Percentiles rank a stretch among this genome's conserved stretches.
These are phyloP conservation scores for Wickerhamomyces sp. DNA, from an alignment of 1,139 yeast species.

Conservation along the genomic window DNA sequence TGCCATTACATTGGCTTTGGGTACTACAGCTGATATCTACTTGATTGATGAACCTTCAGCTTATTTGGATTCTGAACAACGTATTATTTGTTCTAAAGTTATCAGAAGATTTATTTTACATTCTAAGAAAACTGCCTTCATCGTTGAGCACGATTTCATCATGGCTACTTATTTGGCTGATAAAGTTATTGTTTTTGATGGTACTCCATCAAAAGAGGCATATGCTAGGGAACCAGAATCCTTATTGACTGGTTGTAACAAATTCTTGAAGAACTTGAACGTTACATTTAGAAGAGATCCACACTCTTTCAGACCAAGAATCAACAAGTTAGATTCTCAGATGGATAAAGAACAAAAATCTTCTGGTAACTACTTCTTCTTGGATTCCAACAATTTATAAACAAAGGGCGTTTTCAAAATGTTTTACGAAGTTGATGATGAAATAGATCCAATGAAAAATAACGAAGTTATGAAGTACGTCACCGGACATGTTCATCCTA, in stretches of 20 bases:
- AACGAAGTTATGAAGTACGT: background rate
- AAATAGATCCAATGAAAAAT: background rate
- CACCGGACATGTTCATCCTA: background rate
- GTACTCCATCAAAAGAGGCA: slow-evolving; percentile 82
- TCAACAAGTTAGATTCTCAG: slow-evolving; percentile 94
- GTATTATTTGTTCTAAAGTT: slow-evolving; percentile 97
- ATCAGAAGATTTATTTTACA: slow-evolving; percentile 95
- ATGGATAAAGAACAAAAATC: slow-evolving; percentile 97
- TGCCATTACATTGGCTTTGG: slow-evolving; percentile 91
- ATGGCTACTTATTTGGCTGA: slow-evolving; percentile 99
- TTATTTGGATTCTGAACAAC: slow-evolving; percentile 97
- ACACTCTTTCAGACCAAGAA: slow-evolving; percentile 95
- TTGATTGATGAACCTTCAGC: slow-evolving; percentile 98
- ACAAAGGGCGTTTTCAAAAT: slow-evolving; percentile 14
- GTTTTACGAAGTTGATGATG: background rate
- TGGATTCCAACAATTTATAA: slow-evolving; percentile 60
- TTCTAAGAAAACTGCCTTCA: slow-evolving; percentile 94
- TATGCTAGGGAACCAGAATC: slow-evolving; percentile 86
- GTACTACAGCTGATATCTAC: slow-evolving; percentile 93
- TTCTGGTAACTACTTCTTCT: slow-evolving; percentile 90
- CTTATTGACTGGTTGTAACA: slow-evolving; percentile 92
- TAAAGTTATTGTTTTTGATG: slow-evolving; percentile 96
- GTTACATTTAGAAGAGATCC: slow-evolving; percentile 99
- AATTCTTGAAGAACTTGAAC: slow-evolving; percentile 91
- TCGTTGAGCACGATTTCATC: slow-evolving; percentile 99